Base-by-base conservation (phyloP, 768 basidiomycete species). In the Cystofilobasidium capitatum region DNA sequence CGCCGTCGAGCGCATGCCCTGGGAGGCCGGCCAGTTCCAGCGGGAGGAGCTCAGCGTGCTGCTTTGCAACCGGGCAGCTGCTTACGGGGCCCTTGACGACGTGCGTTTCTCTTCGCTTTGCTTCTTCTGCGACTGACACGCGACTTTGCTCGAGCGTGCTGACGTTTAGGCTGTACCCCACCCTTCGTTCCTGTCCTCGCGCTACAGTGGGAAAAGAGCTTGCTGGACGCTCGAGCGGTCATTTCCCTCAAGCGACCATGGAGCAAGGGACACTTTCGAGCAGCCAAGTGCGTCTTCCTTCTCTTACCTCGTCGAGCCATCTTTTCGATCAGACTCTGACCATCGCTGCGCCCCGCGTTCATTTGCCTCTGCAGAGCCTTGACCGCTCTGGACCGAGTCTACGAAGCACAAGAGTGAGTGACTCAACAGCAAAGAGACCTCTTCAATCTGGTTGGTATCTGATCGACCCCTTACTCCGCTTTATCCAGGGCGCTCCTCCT, bases 201-300 rank as follows among this genome's bases (percentile, higher is more conserved):
- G 72, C 29, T 40, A 12, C 39, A 64, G 67, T 63, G 54, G 42
- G 37, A 62, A 13, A 35, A 33, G 35, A 64, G 62, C 14, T 36
- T 57, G 36, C 73, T 76, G 3, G 96, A 99, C 74, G 92, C 96
- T 0, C 92, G 98, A 65, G 85, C 86, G 1, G 91, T 97, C 73
- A 86, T 96, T 47, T 78, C 83, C 70, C 79, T 96, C 61, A 88
- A 91, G 73, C 81, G 86, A 65, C 85, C 85, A 54, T 98, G 94
- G 93, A 84, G 88, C 73, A 99, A 98, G 75, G 96, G 92, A 0
- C 89, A 97, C 77, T 96, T 96, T 81, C 82, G 96, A 72, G 39
- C 49, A 13, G 66, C 59, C 72, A 58, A 60, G 74, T 65, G 58
- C 39, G 37, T 64, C 58, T 16, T 49, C 33, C 31, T n/a, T 36